Evolutionary conservation across 768 basidiomycete genomes (phyloP), one percentile per base, ranked within the genome.

Genomic region (Lanmaoa rubissima): DNA sequence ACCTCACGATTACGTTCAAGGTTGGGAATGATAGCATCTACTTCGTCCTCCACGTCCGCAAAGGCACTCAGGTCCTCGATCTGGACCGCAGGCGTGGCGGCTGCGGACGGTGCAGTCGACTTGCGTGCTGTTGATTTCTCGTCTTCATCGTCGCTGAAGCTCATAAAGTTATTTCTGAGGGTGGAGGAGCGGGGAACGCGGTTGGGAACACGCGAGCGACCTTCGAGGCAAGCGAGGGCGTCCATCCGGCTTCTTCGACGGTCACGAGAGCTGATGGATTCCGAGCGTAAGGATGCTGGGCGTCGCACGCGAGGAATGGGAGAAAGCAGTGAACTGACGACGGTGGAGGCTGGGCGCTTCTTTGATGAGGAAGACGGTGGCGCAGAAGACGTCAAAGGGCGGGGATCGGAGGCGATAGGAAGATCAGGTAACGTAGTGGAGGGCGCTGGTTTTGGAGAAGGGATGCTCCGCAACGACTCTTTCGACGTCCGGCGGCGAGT

Each of bases 171-270:
- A 31, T 68, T 64, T 48, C 73, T 68, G 14, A 57, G 53, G 51
- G 39, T 43, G 55, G 60, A 54, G 31, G 52, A n/a, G 31, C 63
- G 48, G 1, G 65, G 47, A 7, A 64, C 54, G 21, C 68, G 69
- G 54, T 60, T 55, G 32, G 57, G 66, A 6, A 57, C 62, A 32
- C 65, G 58, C 1, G 67, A 69, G 34, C 80, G 79, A 16, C 87
- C 87, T 60, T 88, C 87, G 26, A 88, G 79, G 28, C 80, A 75
- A 0, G 85, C 86, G 8, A 88, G 80, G 0, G 87, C 87, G 24
- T 82, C 78, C 41, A 79, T 80, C 26, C 83, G 79, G 64, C 84
- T 82, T 54, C 69, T 68, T 41, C 69, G 70, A 16, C 81, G 78
- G 3, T 74, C 76, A 54, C 73, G 71, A 1, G 83, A 80, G 4